phyloP scores from a whole-genome alignment of 2,329 filamentous ascomycete genomes.

The Paracoccidioides lutzii region DNA sequence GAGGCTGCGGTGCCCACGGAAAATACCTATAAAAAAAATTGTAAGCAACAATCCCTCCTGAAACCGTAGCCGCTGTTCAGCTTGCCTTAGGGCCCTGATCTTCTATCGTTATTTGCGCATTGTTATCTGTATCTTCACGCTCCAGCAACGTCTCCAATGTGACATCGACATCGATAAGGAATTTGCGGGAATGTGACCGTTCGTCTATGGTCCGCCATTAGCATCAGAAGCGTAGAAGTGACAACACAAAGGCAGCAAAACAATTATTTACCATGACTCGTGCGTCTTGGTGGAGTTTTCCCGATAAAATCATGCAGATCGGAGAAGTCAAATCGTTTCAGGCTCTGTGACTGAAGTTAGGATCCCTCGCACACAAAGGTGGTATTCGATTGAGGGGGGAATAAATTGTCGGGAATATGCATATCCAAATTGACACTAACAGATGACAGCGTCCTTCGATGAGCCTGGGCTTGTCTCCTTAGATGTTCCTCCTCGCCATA shows the following conservation, averaged over 20 bases:
- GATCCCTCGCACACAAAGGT: neutral
- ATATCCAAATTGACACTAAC: neutral
- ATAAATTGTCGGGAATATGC: neutral
- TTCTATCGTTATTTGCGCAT: conserved; percentile 96
- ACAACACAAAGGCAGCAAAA: neutral
- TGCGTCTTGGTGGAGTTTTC: conserved; percentile 25
- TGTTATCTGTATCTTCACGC: conserved; percentile 84
- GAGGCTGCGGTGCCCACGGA: conserved; percentile 75
- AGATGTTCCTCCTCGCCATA: conserved; percentile 39
- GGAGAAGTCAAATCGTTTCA: conserved; percentile 25
- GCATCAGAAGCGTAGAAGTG: neutral
- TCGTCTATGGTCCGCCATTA: conserved; percentile 49
- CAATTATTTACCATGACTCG: conserved; percentile 31
- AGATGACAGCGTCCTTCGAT: conserved; percentile 3
- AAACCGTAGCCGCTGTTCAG: neutral
- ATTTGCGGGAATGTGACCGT: conserved; percentile 57
- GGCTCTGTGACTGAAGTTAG: conserved; percentile 16
- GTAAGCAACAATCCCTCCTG: conserved; percentile 15
- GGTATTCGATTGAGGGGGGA: neutral
- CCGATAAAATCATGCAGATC: conserved; percentile 25
- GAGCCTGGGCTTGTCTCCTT: neutral
- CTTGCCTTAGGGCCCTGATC: conserved; percentile 79
- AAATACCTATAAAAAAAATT: conserved; percentile 45
- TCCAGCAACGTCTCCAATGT: conserved; percentile 67
- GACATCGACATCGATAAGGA: conserved; percentile 73